phyloP scores from a whole-genome alignment of 1,139 yeast genomes.

The Scheffersomyces illinoinensis region DNA sequence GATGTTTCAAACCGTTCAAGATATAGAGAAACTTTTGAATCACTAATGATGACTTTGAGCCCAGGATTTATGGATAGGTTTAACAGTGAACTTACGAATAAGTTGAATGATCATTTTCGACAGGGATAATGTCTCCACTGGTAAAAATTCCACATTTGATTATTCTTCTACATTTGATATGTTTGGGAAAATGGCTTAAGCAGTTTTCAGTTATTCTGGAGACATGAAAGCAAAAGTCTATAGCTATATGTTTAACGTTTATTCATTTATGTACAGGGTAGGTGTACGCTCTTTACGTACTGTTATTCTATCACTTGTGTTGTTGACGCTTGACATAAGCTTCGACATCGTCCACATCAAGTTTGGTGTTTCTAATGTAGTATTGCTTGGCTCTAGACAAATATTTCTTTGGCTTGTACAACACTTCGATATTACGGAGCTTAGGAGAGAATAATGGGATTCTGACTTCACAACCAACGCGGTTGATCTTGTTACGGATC shows the following conservation, averaged over 20 bases:
- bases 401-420: constrained; percentile 71
- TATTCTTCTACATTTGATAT: no score
- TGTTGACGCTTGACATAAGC: constrained; percentile 33
- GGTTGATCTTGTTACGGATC: constrained; percentile 75
- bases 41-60: constrained; percentile 16
- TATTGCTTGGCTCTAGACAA: constrained; percentile 78
- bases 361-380: constrained; percentile 79
- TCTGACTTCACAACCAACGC: constrained; percentile 78
- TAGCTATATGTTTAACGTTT: not conserved
- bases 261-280: not conserved
- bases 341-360: constrained; percentile 82
- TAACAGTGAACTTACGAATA: constrained; percentile 7
- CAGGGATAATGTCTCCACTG: not conserved
- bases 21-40: constrained; percentile 22
- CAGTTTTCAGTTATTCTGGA: not conserved
- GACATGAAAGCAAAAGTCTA: not conserved
- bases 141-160: no score
- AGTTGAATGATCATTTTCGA: constrained; percentile 3
- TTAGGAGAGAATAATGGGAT: constrained; percentile 79
- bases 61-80: constrained; percentile 10
- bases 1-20: constrained; percentile 1
- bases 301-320: not conserved
- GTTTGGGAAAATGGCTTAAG: no score
- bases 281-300: not conserved
- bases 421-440: constrained; percentile 69